These are phyloP conservation scores for Heterobasidion annosum DNA, from an alignment of 1,284 basidiomycete species.

Conservation along the genomic window DNA sequence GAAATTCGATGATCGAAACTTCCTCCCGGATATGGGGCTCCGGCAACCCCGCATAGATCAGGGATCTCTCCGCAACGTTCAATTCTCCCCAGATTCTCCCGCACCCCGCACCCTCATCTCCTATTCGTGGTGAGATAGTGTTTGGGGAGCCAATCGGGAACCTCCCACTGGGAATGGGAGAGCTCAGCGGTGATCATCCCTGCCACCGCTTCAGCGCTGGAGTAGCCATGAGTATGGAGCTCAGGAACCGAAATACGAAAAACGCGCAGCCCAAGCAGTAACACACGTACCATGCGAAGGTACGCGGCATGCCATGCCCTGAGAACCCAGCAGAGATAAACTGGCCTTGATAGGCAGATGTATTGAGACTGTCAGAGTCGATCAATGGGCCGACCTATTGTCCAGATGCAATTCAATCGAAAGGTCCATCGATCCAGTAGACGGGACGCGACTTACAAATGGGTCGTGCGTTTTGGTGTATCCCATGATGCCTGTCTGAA, in stretches of 20 bases:
- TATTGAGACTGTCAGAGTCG: slow-evolving; percentile 13
- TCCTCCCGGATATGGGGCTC: background rate
- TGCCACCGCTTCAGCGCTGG: slow-evolving; percentile 58
- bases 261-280: background rate
- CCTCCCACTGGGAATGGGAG: slow-evolving; percentile 32
- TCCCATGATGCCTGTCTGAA: slow-evolving; percentile 77
- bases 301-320: slow-evolving; percentile 78
- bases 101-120: background rate
- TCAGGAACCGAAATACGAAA: background rate
- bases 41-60: background rate
- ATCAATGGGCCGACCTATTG: slow-evolving; percentile 58
- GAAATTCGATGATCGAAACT: background rate
- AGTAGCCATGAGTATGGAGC: background rate
- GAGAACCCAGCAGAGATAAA: slow-evolving; percentile 70
- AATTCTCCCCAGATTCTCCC: background rate
- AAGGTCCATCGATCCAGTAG: background rate
- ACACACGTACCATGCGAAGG: slow-evolving; percentile 53
- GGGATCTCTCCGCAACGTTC: background rate
- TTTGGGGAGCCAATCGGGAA: slow-evolving; percentile 56
- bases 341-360: slow-evolving; percentile 38
- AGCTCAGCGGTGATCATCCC: slow-evolving; percentile 56
- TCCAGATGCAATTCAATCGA: background rate
- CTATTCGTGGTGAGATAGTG: slow-evolving; percentile 42
- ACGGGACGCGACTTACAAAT: slow-evolving; percentile 39
- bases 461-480: slow-evolving; percentile 59